Percentiles rank a stretch among this genome's conserved stretches.
These are phyloP conservation scores for Ochetophila trinervis DNA, from an alignment of 306 rosid species.

Conservation along the genomic window DNA sequence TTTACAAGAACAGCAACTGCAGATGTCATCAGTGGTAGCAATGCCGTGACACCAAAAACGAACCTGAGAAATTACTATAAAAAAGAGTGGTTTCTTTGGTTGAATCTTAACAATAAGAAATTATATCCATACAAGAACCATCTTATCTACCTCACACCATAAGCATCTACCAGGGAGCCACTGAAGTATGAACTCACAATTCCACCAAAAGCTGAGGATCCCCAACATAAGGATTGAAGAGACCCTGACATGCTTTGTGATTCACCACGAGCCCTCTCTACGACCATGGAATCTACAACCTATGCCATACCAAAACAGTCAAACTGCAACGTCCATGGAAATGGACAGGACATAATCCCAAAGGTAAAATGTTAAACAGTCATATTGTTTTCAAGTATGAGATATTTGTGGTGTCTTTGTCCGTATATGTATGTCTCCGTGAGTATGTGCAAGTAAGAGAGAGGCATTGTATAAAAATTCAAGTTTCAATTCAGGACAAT, in stretches of 20 bases:
- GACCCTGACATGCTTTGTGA: constrained; percentile 97
- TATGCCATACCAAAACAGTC: constrained; percentile 33
- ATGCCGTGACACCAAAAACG: constrained; percentile 91
- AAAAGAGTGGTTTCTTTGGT: constrained; percentile 16
- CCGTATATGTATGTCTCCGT: not conserved
- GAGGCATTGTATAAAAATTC: not conserved
- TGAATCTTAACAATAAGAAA: constrained; percentile 5
- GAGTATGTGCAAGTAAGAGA: not conserved
- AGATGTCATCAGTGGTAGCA: constrained; percentile 86
- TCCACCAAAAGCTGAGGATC: constrained; percentile 97
- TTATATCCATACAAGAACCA: constrained; percentile 18
- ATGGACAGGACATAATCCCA: not conserved
- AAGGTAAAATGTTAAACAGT: not conserved
- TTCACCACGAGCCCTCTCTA: constrained; percentile 99
- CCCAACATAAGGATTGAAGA: constrained; percentile 98
- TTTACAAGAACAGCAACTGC: constrained; percentile 92
- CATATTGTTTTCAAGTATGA: not conserved
- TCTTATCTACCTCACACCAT: constrained; percentile 79
- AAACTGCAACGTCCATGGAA: not conserved
- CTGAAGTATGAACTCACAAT: constrained; percentile 95
- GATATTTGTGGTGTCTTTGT: too few relatives aligned
- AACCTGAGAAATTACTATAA: constrained; percentile 55
- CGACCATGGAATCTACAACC: constrained; percentile 99
- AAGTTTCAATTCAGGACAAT: too few relatives aligned
- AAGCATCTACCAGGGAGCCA: constrained; percentile 75